Percentiles rank a stretch among this genome's conserved stretches.
These are phyloP conservation scores for Nothophytophthora sp. DNA, from an alignment of 352 stramenopile species.

Conservation along the genomic window DNA sequence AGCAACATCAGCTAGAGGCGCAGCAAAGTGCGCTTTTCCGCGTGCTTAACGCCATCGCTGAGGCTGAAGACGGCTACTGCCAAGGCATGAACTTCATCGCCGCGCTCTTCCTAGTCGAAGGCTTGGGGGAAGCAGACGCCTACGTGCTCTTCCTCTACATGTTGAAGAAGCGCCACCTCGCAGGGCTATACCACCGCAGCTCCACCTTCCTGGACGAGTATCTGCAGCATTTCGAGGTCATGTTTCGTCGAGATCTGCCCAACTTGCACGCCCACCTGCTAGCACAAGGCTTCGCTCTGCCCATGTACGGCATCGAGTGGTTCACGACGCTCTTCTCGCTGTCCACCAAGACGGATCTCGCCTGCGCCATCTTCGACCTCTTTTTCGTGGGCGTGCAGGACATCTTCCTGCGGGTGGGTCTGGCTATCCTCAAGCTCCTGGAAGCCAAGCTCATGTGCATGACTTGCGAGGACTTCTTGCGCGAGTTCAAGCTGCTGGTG, in stretches of 20 bases:
- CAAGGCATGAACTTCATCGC: slow-evolving; percentile 92
- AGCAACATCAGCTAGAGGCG: slow-evolving; percentile 39
- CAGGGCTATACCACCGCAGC: slow-evolving; percentile 78
- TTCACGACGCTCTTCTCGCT: slow-evolving; percentile 89
- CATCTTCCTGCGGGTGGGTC: slow-evolving; percentile 77
- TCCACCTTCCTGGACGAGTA: slow-evolving; percentile 88
- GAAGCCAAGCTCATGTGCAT: slow-evolving; percentile 86
- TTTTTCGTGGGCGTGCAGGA: slow-evolving; percentile 82
- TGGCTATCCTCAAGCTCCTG: slow-evolving; percentile 79
- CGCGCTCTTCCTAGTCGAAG: slow-evolving; percentile 83
- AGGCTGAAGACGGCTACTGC: slow-evolving; percentile 83
- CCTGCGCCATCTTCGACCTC: slow-evolving; percentile 83
- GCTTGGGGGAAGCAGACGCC: slow-evolving; percentile 73
- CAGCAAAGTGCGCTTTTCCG: slow-evolving; percentile 74
- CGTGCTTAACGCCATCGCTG: slow-evolving; percentile 79
- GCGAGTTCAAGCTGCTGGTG: slow-evolving; percentile 80
- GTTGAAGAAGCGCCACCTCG: slow-evolving; percentile 77
- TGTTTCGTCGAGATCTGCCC: slow-evolving; percentile 70
- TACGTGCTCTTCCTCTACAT: slow-evolving; percentile 86
- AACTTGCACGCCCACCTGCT: slow-evolving; percentile 66
- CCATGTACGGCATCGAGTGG: slow-evolving; percentile 90
- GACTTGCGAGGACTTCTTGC: slow-evolving; percentile 82
- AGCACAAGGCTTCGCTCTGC: slow-evolving; percentile 65
- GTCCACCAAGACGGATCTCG: slow-evolving; percentile 80
- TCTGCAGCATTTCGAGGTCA: slow-evolving; percentile 73